Percentiles rank a stretch among this genome's conserved stretches.
Evolutionary conservation across 768 basidiomycete species (phyloP).

Genomic region (Suillus brevipes): DNA sequence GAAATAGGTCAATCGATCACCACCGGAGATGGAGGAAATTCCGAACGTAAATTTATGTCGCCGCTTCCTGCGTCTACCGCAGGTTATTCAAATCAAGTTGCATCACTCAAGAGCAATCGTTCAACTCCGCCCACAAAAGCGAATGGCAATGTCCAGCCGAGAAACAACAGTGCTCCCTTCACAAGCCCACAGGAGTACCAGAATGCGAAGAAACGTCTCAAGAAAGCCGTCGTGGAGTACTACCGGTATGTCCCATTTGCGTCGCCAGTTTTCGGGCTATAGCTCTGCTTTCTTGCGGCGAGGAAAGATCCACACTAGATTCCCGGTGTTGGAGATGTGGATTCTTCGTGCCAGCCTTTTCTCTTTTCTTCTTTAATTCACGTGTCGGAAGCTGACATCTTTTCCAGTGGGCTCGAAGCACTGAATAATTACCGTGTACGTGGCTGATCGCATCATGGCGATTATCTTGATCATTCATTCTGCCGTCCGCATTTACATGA

Average conservation of each 20-base stretch:
- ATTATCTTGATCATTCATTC: neutral
- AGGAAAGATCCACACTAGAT: neutral
- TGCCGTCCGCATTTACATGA: neutral
- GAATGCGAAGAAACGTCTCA: constrained; percentile 81
- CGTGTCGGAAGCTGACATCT: neutral
- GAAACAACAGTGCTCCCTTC: neutral
- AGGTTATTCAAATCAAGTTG: neutral
- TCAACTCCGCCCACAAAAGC: neutral
- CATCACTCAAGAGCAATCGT: neutral
- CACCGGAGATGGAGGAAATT: too few relatives aligned
- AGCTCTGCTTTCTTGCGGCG: neutral
- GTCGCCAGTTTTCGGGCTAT: neutral
- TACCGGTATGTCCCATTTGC: constrained; percentile 56
- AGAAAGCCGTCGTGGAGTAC: constrained; percentile 79
- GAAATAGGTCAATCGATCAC: neutral
- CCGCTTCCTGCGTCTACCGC: neutral
- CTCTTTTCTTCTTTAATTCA: neutral
- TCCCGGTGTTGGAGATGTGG: neutral
- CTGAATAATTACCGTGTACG: constrained; percentile 87
- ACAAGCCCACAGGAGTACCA: constrained; percentile 76
- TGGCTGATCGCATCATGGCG: neutral
- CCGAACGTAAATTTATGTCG: neutral
- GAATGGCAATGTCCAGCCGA: neutral
- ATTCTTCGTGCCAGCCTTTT: neutral
- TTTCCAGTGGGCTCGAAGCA: constrained; percentile 68